phyloP scores from a whole-genome alignment of 2,329 filamentous ascomycete genomes.

The Camillea tinctor region DNA sequence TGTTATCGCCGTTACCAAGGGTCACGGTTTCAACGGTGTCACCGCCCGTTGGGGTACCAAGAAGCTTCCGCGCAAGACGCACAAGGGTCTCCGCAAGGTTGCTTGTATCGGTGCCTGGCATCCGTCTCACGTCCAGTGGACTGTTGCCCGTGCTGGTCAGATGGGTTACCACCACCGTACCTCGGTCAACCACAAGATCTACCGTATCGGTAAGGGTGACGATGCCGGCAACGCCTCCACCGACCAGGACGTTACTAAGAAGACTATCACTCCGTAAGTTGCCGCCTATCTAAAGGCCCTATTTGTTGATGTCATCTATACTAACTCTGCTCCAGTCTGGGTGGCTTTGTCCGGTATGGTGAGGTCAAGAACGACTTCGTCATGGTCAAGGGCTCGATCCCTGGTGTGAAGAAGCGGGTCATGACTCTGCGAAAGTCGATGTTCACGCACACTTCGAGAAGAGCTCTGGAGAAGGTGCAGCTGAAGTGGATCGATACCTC shows the following conservation, averaged over 20 bases:
- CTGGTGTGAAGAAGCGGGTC: constrained; percentile 99
- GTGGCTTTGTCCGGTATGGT: constrained; percentile 99
- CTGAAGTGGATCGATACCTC: constrained; percentile 99
- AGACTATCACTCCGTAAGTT: constrained; percentile 98
- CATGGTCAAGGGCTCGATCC: constrained; percentile 95
- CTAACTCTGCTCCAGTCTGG: constrained; percentile 64
- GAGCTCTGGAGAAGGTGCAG: constrained; percentile 97
- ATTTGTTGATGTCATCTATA: constrained; percentile 1
- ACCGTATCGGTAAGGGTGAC: constrained; percentile 92
- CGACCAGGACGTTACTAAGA: constrained; percentile 96
- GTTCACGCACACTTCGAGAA: constrained; percentile 94
- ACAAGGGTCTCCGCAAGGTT: constrained; percentile 99
- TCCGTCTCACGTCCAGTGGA: constrained; percentile 99
- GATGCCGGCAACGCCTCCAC: constrained; percentile 93
- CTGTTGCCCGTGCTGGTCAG: constrained; percentile 99
- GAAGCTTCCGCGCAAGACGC: constrained; percentile 99
- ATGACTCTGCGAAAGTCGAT: constrained; percentile 99
- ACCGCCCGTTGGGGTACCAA: constrained; percentile 99
- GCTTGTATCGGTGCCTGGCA: constrained; percentile 99
- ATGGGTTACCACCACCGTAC: constrained; percentile 99
- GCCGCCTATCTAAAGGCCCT: neutral
- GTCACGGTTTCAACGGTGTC: constrained; percentile 97
- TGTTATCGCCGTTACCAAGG: constrained; percentile 98
- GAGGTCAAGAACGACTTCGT: constrained; percentile 99
- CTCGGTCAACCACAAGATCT: constrained; percentile 99